Conservation (phyloP, 75 land plant species). For the Pinus taeda region DNA sequence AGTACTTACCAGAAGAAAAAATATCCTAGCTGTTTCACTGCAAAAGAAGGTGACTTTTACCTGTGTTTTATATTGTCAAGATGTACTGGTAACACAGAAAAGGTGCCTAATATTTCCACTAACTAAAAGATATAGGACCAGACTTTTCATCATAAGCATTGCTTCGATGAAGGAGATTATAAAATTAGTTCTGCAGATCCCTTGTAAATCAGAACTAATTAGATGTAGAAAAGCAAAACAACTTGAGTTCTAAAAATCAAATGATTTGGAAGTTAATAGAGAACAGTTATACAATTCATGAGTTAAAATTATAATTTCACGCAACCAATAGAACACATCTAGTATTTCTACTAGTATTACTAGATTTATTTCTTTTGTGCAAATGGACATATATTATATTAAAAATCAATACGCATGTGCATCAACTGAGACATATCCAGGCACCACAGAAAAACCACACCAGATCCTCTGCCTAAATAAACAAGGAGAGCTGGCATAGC, state of each 20-base stretch:
- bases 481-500: too few species aligned
- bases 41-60: background rate
- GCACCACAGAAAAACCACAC: too few species aligned
- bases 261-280: background rate
- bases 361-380: too few species aligned
- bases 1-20: background rate
- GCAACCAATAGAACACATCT: background rate
- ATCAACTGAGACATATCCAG: too few species aligned
- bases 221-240: background rate
- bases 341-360: too few species aligned
- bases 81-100: background rate
- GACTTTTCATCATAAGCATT: background rate
- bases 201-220: background rate
- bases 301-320: background rate
- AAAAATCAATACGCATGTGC: too few species aligned
- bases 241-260: background rate
- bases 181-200: background rate
- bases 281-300: background rate
- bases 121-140: background rate
- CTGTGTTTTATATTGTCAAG: too few species aligned
- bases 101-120: constrained; percentile 1
- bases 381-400: too few species aligned
- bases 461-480: too few species aligned
- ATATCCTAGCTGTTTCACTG: background rate
- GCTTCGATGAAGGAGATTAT: background rate